Base-by-base conservation (phyloP, 495 filamentous ascomycete species). In the Aspergillus wentii region DNA sequence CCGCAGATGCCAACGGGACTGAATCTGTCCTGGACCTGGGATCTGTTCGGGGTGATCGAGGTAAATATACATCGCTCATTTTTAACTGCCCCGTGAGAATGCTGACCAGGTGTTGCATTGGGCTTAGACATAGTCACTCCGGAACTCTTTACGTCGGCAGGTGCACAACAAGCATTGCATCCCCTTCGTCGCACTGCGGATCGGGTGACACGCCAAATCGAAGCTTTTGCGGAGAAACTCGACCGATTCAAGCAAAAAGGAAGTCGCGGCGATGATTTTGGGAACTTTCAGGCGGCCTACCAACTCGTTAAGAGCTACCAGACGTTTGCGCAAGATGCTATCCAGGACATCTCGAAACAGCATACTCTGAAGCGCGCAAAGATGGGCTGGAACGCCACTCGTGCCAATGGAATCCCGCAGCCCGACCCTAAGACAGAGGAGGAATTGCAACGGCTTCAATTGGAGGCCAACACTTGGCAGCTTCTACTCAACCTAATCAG, bases 391-490 rank as follows among this genome's bases (percentile, higher is more conserved):
- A 37, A 42, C 41, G 18, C 48, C 49, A 47, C 40, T 48, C 54
- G 51, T 40, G 40, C 17, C 49, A 32, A 64, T 63, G 45, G 62
- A 54, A 47, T 47, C 54, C 20, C 50, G 40, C 50, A 51, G 44
- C 36, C 47, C 8, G 62, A 65, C 21, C 18, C 45, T 8, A 58
- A 59, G 27, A 46, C 58, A 31, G 68, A 78, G 26, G 71, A 80
- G 32, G 83, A 90, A 30, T 49, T 84, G 20, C 63, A 70, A 33
- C 63, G 74, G 33, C 77, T 83, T 73, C 72, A 86, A 51, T 46
- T 80, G 30, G 86, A 89, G 57, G 78, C 82, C 37, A 87, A 92
- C 47, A 92, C 87, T 13, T 97, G 92, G 92, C 81, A 88, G 38
- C 69, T 98, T 8, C 62, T 97, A 18, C 75, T 78, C 17, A 77